Base-by-base conservation (phyloP, 1,139 yeast species). In the Yamadazyma oceani region DNA sequence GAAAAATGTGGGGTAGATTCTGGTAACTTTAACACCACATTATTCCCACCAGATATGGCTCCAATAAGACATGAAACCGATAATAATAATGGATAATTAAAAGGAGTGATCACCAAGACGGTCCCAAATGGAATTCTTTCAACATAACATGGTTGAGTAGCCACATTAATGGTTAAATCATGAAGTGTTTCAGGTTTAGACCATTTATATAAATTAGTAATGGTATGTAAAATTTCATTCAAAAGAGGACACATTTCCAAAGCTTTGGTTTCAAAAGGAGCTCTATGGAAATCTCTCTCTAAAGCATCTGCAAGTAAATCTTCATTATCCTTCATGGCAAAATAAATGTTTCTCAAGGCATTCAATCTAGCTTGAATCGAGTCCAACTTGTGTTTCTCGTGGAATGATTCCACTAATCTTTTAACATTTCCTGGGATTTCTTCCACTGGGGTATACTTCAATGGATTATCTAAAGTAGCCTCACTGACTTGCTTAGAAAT, bases 21-120 rank as follows among this genome's bases (percentile, higher is more conserved):
- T 26, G 86, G 77, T 24, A 88, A 95, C 58, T 90, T 90, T 53
- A 85, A 66, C 17, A 86, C 80, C 19, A 86, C 94, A 6, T 82
- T 73, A 58, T 90, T 90, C 16, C 97, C 97, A 15, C 85, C 89
- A 2, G 96, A 89, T 50, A 92, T 66, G 1, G 96, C 96, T 22
- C 88, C 88, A 27, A 82, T 72, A 14, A 90, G 55, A 0, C 97
- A 89, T 12, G 78, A 69, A 17, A 89, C 47, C 0, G 87, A 55
- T 46, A 90, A 66, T 30, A 76, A 47, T 37, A 86, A 60, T 0
- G 98, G 98, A 58, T 84, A 92, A 63, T 90, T 90, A 75, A 86
- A 90, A 0, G 97, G 96, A 1, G 89, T 66, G 38, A 89, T 79
- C 39, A 90, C 69, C 46, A 89, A 71, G 2, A 85, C 85, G 4